A percentile compares a stretch with the other conserved stretches of the same genome.
Evolutionary conservation across 2,329 filamentous ascomycete species (phyloP).

Genomic region (Dactylellina cionopaga): DNA sequence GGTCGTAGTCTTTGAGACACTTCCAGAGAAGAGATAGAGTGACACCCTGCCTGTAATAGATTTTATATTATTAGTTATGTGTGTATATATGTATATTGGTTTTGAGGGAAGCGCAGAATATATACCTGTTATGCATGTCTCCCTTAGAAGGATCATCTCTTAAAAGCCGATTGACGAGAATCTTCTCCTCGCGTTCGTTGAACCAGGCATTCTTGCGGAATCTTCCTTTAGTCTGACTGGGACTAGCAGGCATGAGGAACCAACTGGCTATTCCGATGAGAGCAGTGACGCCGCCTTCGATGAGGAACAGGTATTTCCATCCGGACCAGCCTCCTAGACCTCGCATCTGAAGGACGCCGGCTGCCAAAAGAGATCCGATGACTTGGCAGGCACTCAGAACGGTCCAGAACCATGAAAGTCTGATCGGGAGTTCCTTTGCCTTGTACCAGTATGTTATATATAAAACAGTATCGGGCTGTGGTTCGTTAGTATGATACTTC

Average conservation of each 20-base stretch:
- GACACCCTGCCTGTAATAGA: conserved; percentile 60
- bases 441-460: conserved; percentile 55
- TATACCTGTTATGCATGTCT: conserved; percentile 49
- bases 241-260: conserved; percentile 67
- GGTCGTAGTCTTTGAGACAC: conserved; percentile 59
- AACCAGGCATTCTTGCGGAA: conserved; percentile 68
- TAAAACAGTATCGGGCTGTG: conserved; percentile 51
- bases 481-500: conserved; percentile 2
- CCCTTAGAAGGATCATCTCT: conserved; percentile 68
- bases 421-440: conserved; percentile 57
- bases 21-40: conserved; percentile 58
- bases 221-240: conserved; percentile 63
- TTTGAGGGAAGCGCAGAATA: conserved; percentile 57
- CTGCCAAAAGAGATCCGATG: conserved; percentile 59
- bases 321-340: conserved; percentile 55
- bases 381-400: conserved; percentile 59
- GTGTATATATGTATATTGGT: background rate
- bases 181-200: conserved; percentile 68
- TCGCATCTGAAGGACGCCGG: conserved; percentile 59
- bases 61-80: background rate
- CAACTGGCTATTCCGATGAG: conserved; percentile 66
- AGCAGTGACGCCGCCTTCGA: conserved; percentile 60
- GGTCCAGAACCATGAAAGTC: conserved; percentile 61
- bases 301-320: conserved; percentile 61
- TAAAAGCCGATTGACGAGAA: conserved; percentile 70